Percentiles rank a stretch among this genome's conserved stretches.
phyloP scores from a whole-genome alignment of 768 basidiomycete genomes.

The Mycena sanguinolenta region DNA sequence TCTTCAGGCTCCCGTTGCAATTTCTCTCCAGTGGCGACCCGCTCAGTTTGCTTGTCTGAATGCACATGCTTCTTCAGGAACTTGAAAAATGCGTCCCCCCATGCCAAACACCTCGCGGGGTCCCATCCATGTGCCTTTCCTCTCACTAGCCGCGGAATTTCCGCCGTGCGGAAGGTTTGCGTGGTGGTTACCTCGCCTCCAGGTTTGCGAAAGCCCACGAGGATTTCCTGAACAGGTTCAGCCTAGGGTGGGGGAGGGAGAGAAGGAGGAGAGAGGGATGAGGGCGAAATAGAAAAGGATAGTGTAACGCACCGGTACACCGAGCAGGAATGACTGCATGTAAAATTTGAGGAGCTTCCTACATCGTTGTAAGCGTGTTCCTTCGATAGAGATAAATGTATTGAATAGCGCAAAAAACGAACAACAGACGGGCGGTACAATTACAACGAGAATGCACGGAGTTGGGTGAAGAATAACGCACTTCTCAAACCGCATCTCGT shows the following conservation, averaged over 20 bases:
- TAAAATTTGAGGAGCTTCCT: conserved; percentile 94
- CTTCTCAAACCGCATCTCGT: conserved; percentile 86
- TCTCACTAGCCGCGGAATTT: conserved; percentile 83
- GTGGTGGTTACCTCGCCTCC: conserved; percentile 75
- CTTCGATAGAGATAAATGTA: no score
- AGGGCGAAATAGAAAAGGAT: no score
- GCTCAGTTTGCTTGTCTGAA: conserved; percentile 40
- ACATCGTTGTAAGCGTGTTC: neutral
- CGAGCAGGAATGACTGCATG: conserved; percentile 91
- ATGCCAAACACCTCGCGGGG: conserved; percentile 78
- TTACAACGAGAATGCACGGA: no score
- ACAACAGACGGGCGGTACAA: neutral
- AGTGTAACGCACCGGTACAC: conserved; percentile 87
- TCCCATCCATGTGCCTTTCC: conserved; percentile 85
- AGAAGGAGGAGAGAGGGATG: no score
- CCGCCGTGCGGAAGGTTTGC: conserved; percentile 82
- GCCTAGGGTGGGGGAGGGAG: neutral
- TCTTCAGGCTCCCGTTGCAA: no score
- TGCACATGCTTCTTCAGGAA: conserved; percentile 60
- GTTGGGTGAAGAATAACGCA: conserved; percentile 48
- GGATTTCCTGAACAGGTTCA: conserved; percentile 72
- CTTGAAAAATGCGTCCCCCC: conserved; percentile 74
- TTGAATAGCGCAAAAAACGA: no score
- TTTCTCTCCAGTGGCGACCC: conserved; percentile 24
- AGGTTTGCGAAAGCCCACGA: conserved; percentile 90